These are phyloP conservation scores for Tetrahymena elliotti DNA, from an alignment of 73 alveolate species.

Conservation along the genomic window DNA sequence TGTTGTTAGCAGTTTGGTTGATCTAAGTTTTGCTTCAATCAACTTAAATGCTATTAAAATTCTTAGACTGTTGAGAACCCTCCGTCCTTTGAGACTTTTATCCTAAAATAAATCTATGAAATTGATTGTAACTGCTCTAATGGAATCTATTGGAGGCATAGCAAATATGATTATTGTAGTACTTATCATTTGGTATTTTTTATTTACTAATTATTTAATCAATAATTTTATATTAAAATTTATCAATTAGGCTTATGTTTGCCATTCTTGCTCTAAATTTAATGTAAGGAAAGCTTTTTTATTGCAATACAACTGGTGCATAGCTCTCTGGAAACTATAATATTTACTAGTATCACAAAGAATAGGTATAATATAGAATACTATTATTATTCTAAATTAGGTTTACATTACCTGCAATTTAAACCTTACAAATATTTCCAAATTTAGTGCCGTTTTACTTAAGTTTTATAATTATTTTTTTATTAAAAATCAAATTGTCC, in stretches of 20 bases:
- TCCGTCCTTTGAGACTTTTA: slow-evolving; percentile 87
- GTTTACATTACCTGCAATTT: no score
- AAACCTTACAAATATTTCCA: no score
- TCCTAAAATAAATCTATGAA: slow-evolving; percentile 79
- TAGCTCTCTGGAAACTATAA: background rate
- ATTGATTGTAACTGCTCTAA: slow-evolving; percentile 71
- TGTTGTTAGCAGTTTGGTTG: slow-evolving; percentile 78
- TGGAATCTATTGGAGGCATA: slow-evolving; percentile 74
- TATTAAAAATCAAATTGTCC: no score
- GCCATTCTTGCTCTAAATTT: slow-evolving; percentile 62
- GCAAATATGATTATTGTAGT: slow-evolving; percentile 70
- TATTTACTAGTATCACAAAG: background rate
- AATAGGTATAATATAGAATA: background rate
- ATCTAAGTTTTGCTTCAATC: slow-evolving; percentile 51
- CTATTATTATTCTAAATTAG: no score
- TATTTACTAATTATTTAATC: background rate
- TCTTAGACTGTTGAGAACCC: slow-evolving; percentile 75
- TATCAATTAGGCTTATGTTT: slow-evolving; percentile 45
- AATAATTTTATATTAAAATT: background rate
- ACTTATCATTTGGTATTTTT: slow-evolving; percentile 50
- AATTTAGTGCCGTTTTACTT: no score
- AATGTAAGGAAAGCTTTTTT: slow-evolving; percentile 56
- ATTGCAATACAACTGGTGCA: slow-evolving; percentile 37
- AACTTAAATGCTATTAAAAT: slow-evolving; percentile 70
- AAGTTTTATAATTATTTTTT: no score